Percentiles rank a stretch among this genome's conserved stretches.
These are phyloP conservation scores for Moelleriella libera DNA, from an alignment of 2,329 filamentous ascomycete genomes.

Conservation along the genomic window DNA sequence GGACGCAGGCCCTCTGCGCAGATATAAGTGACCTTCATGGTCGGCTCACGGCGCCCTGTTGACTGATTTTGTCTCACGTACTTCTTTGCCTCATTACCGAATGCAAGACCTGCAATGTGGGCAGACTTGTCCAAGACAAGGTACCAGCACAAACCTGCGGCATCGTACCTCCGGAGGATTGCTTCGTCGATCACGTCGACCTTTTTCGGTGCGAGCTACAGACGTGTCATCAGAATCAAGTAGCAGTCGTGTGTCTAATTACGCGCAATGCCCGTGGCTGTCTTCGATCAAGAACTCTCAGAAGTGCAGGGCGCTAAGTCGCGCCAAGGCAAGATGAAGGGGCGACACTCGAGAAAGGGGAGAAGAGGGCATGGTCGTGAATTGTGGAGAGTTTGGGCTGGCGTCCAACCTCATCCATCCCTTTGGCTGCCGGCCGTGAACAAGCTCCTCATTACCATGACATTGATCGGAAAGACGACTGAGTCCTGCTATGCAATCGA, in stretches of 20 bases:
- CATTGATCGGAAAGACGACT: too few relatives aligned
- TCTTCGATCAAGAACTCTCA: too few relatives aligned
- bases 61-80: background rate
- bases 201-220: too few relatives aligned
- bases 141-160: too few relatives aligned
- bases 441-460: background rate
- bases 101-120: background rate
- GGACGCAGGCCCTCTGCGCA: background rate
- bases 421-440: background rate
- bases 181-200: too few relatives aligned
- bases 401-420: background rate
- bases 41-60: background rate
- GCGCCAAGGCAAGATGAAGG: background rate
- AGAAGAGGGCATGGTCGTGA: background rate
- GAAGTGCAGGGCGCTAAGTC: background rate
- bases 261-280: background rate
- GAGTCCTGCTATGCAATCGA: too few relatives aligned
- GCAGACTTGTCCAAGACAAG: background rate
- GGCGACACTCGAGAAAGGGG: background rate
- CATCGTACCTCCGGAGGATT: too few relatives aligned
- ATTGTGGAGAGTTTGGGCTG: background rate
- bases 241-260: background rate
- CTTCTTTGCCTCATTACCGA: background rate
- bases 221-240: background rate
- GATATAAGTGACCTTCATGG: background rate